Base-by-base conservation (phyloP, 2,329 filamentous ascomycete species). In the Talaromyces piceae region DNA sequence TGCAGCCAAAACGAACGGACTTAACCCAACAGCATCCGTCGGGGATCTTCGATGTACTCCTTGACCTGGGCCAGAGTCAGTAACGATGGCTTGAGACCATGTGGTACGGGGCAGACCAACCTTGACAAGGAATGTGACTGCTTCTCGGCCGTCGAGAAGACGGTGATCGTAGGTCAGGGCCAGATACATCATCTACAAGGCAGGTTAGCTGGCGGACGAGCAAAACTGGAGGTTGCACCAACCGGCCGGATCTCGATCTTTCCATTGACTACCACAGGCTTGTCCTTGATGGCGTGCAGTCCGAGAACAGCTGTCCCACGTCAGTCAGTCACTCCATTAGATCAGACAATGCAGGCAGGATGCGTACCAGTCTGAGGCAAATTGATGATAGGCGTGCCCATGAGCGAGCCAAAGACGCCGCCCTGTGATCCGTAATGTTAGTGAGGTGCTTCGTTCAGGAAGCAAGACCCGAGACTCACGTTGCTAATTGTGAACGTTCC, bases 301-400 rank as follows among this genome's bases (percentile, higher is more conserved):
- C 91, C 91, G 53, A 96, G 80, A 8, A 96, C 91, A 52, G 89
- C 80, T 67, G 59, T 39, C 46, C 53, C 51, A 37, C 37, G 53
- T 63, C 58, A 64, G 62, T 31, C 7, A 30, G 13, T 18, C 45
- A 6, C 31, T 33, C 5, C 7, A 41, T 13, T 2, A 27, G 22
- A 12, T 20, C 5, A n/a, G n/a, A n/a, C n/a, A n/a, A n/a, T n/a
- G 13, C 20, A 23, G 28, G 18, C 27, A 47, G 4, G 22, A 20
- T 41, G 44, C 68, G 57, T 56, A 74, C 73, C 87, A 54, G 87
- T 91, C 69, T 97, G 91, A 12, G 91, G 91, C 45, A 95, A 78
- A 73, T 98, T 98, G 77, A 98, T 97, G 68, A 98, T 97, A 8
- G 93, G 93, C 0, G 93, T 98, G 47, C 93, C 93, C 87, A 95